phyloP scores from a whole-genome alignment of 306 rosid genomes.

The Cicer pinnatifidum region DNA sequence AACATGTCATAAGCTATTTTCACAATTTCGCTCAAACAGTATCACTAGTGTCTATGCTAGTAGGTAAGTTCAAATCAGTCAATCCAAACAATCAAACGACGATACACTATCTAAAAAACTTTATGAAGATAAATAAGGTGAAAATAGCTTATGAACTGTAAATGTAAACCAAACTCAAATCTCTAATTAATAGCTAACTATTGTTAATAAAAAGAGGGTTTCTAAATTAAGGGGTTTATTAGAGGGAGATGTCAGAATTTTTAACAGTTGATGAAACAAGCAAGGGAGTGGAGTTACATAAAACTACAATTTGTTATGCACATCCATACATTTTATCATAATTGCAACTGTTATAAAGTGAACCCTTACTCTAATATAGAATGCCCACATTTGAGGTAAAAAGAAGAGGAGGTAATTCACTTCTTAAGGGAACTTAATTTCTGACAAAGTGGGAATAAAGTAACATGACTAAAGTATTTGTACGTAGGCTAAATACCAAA shows the following conservation, averaged over 20 bases:
- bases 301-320: neutral
- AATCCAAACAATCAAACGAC: no score
- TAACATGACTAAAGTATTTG: conserved; percentile 4
- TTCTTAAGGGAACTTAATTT: conserved; percentile 18
- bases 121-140: no score
- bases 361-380: neutral
- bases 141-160: no score
- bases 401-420: neutral
- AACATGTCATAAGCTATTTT: no score
- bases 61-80: no score
- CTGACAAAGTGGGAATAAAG: conserved; percentile 25
- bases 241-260: neutral
- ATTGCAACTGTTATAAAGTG: neutral
- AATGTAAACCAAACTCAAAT: no score
- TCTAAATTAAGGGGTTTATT: neutral
- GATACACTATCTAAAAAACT: no score
- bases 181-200: no score
- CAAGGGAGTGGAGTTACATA: neutral
- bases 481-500: conserved; percentile 25
- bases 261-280: neutral
- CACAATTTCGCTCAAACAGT: no score
- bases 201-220: neutral
- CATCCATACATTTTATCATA: neutral
- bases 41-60: no score
- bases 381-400: neutral